Evolutionary conservation across 257 asterid genomes (phyloP).

Genomic region (Penstemon barbatus): DNA sequence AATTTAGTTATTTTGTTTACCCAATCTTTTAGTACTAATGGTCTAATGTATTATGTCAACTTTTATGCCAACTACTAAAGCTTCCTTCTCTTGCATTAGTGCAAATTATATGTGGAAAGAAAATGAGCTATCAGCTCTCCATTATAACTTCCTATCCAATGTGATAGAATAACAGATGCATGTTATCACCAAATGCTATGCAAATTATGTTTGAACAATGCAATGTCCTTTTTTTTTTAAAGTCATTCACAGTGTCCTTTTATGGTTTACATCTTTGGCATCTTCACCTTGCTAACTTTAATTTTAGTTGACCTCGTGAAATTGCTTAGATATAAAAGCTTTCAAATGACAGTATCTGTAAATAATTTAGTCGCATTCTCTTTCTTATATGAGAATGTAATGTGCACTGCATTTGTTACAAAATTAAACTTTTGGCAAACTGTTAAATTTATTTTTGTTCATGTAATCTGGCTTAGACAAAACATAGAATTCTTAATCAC

Average conservation of each 20-base stretch:
- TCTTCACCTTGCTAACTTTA: constrained; percentile 5
- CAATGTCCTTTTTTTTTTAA: too few relatives aligned
- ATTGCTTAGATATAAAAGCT: constrained; percentile 8
- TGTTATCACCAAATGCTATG: not conserved
- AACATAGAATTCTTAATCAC: not conserved
- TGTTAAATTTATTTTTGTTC: not conserved
- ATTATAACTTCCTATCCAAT: not conserved
- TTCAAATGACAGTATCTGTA: not conserved
- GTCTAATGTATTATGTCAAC: not conserved
- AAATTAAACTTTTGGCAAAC: not conserved
- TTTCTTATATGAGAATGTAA: not conserved
- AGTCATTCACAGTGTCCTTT: not conserved
- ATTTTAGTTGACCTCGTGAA: too few relatives aligned
- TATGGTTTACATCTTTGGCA: not conserved
- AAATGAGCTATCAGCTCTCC: constrained; percentile 9
- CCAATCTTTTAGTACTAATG: constrained; percentile 13
- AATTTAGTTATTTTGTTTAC: constrained; percentile 21
- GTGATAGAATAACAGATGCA: not conserved
- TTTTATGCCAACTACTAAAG: constrained; percentile 11
- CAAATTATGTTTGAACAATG: too few relatives aligned
- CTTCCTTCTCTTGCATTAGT: constrained; percentile 9
- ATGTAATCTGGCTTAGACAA: not conserved
- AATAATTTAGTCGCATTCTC: not conserved
- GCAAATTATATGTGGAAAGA: constrained; percentile 10
- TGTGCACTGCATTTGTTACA: not conserved